Base-by-base conservation (phyloP, 2,329 filamentous ascomycete genomes). In the Westerdykella aurantiaca region DNA sequence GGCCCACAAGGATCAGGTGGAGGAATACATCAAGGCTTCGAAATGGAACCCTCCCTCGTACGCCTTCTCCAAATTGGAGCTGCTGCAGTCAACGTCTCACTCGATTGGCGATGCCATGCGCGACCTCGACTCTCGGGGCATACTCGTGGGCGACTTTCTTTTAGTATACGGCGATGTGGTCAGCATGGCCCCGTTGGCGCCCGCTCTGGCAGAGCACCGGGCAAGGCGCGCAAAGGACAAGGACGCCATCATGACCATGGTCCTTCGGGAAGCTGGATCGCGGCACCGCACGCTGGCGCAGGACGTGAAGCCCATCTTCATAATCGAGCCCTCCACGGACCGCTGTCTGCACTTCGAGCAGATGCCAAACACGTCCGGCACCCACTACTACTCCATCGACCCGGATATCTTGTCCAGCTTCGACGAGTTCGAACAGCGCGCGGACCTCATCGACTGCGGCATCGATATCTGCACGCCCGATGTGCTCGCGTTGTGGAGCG, bases 391-490 rank as follows among this genome's bases (percentile, higher is more conserved):
- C 34, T 79, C 79, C 39, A 78, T 97, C 38, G 89, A 96, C 57
- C 79, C 86, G 2, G 83, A 88, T 31, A 74, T 95, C n/a, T 72
- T 95, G 14, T 81, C 84, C 41, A 76, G 80, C 39, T 76, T 86
- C 52, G 74, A 79, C 5, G 87, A 95, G 63, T 78, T 95, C 40
- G 88, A 94, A 56, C 75, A 96, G 16, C 82, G 90, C 33, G 81
- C 85, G 51, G 91, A 98, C 68, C 72, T 98, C 46, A 86, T 97
- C 49, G 93, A 98, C 67, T 90, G 88, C 56, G 86, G 88, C 41
- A 93, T 98, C 59, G 93, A 98, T 64, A 97, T 98, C 51, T 97
- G 91, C 69, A 97, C 93, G 1, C 90, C 91, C 0, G 93, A 97
- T 61, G 90, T 96, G 7, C 78, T 97, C 35, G 90, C 90, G 6